Evolutionary conservation across 2,329 filamentous ascomycete species (phyloP).

Genomic region (Aulographum hederae): DNA sequence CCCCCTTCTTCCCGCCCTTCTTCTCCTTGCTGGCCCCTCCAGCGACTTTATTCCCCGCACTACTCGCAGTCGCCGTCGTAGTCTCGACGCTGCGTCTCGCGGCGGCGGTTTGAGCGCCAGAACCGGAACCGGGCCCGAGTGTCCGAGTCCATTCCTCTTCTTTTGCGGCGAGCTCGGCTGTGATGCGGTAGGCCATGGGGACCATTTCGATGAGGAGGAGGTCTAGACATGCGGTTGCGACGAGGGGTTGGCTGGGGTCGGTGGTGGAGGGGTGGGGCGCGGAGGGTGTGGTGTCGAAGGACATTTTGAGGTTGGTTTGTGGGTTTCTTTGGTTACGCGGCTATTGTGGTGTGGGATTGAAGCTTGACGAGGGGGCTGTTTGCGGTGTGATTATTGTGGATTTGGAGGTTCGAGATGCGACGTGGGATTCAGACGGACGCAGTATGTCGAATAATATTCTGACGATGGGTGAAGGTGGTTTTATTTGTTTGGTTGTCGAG

Average conservation of each 20-base stretch:
- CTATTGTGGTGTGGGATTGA: too few species aligned
- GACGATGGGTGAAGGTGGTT: too few species aligned
- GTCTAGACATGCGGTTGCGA: conserved; percentile 76
- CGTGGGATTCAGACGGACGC: too few species aligned
- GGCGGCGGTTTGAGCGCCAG: conserved; percentile 6
- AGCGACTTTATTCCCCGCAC: not conserved
- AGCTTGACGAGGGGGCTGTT: too few species aligned
- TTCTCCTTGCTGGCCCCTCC: conserved; percentile 2
- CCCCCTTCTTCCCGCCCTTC: conserved; percentile 4
- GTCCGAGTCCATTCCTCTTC: conserved; percentile 19
- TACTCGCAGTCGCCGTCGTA: conserved; percentile 3
- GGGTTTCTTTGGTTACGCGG: too few species aligned
- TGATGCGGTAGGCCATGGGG: conserved; percentile 76
- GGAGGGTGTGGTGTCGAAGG: conserved; percentile 37
- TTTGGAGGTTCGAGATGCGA: too few species aligned
- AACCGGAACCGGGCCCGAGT: not conserved
- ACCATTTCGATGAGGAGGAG: conserved; percentile 94
- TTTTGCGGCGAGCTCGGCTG: conserved; percentile 46
- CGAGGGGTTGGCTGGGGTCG: conserved; percentile 58
- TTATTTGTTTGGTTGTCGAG: too few species aligned
- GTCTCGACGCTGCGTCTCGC: conserved; percentile 5
- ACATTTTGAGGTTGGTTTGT: conserved; percentile 4
- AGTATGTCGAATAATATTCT: too few species aligned
- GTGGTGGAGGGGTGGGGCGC: conserved; percentile 47
- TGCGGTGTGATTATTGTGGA: too few species aligned